Base-by-base conservation (phyloP, 2,329 filamentous ascomycete genomes). In the Xylariales sp. region DNA sequence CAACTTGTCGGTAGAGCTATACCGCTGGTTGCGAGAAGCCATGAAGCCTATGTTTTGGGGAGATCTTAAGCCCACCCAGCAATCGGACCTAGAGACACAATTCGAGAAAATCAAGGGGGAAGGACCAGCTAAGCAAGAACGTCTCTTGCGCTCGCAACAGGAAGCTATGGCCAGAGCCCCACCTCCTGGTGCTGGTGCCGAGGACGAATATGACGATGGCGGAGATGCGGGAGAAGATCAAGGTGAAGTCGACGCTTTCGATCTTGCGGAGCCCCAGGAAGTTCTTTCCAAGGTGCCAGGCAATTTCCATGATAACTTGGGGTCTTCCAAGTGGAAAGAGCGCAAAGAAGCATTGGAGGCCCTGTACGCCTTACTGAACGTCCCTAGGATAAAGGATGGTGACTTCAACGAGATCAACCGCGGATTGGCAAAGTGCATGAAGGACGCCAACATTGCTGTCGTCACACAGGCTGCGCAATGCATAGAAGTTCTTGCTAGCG, bases 21-120 rank as follows among this genome's bases (percentile, higher is more conserved):
- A 98, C 63, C 76, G 93, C 62, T 98, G 94, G 93, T 72, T 98
- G 23, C 85, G 91, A 49, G 93, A 98, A 47, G 91, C 91, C 10
- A 96, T 98, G 82, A 98, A 98, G 60, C 88, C 91, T 25, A 84
- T 97, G 63, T 97, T 98, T 60, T 98, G 93, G 90, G 81, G 77
- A 30, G 93, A 98, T 42, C 65, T 98, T 44, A 98, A 98, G 60
- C 85, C 91, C 1, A 91, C 95, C 1, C 93, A 98, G 57, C 93
- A 98, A 61, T 81, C 83, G 44, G 94, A 98, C 56, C 68, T 98
- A 40, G 94, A 98, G 56, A 86, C 90, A 27, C 77, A 95, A 34
- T 98, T 98, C 47, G 93, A 97, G 54, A 89, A 88, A 52, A 78
- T 96, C 56, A 96, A 95, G 60, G 77, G 87, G 23, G 91, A 97